phyloP scores from a whole-genome alignment of 2,329 filamentous ascomycete genomes.

The Colletotrichum lini region DNA sequence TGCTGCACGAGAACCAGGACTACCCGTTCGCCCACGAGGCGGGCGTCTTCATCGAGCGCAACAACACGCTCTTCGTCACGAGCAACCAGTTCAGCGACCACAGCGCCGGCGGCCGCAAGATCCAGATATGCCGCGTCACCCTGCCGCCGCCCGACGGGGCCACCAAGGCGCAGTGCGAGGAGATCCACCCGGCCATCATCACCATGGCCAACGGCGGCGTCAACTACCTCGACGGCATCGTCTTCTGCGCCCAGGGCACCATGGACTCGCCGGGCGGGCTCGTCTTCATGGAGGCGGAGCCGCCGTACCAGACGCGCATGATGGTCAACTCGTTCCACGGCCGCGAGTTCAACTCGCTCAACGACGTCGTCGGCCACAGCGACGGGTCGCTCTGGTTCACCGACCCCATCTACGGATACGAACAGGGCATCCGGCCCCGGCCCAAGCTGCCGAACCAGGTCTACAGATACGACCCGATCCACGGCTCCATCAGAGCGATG shows the following conservation, averaged over 20 bases:
- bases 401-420: constrained; percentile 63
- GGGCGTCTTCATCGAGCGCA: constrained; percentile 51
- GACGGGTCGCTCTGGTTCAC: constrained; percentile 66
- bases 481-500: constrained; percentile 57
- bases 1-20: constrained; percentile 54
- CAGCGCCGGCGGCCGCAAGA: constrained; percentile 43
- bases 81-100: constrained; percentile 51
- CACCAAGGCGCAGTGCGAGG: constrained; percentile 47
- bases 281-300: constrained; percentile 49
- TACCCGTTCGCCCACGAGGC: constrained; percentile 67
- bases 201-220: constrained; percentile 65
- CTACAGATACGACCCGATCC: constrained; percentile 61
- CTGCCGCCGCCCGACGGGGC: constrained; percentile 40
- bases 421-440: constrained; percentile 62
- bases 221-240: constrained; percentile 58
- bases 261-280: constrained; percentile 48
- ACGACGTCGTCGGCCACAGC: constrained; percentile 60
- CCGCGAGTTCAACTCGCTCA: constrained; percentile 62
- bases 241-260: constrained; percentile 60
- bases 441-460: constrained; percentile 63
- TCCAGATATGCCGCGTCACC: constrained; percentile 49
- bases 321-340: constrained; percentile 58
- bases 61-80: constrained; percentile 51
- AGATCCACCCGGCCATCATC: constrained; percentile 51
- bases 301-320: constrained; percentile 48